Evolutionary conservation across 2,329 filamentous ascomycete species (phyloP).

Genomic region (Chaetomiaceae sp.): DNA sequence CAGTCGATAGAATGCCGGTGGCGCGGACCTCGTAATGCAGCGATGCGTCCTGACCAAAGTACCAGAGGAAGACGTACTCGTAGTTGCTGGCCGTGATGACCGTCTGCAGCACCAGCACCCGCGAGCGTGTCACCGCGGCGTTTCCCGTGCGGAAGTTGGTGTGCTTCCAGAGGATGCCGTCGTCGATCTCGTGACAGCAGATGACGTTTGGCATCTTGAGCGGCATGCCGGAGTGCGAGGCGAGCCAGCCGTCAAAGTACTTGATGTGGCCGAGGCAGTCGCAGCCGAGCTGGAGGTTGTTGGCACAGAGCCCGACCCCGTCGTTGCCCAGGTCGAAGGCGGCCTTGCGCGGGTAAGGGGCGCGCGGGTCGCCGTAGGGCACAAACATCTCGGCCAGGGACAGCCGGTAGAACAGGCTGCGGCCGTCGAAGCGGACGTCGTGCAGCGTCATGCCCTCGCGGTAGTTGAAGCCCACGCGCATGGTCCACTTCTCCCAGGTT

Average conservation of each 20-base stretch:
- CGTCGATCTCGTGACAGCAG: constrained; percentile 67
- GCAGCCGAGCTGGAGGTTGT: constrained; percentile 64
- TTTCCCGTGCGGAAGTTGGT: constrained; percentile 62
- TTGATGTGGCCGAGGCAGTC: constrained; percentile 67
- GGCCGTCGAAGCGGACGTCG: constrained; percentile 62
- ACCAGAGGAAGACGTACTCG: constrained; percentile 55
- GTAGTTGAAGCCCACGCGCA: constrained; percentile 65
- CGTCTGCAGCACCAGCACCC: constrained; percentile 63
- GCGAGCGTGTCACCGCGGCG: constrained; percentile 55
- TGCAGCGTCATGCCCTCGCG: constrained; percentile 68
- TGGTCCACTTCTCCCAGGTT: constrained; percentile 64
- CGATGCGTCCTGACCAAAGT: constrained; percentile 58
- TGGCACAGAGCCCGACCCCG: constrained; percentile 62
- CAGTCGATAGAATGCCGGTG: constrained; percentile 60
- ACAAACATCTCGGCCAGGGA: constrained; percentile 67
- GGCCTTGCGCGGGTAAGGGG: constrained; percentile 64
- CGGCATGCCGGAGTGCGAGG: constrained; percentile 47
- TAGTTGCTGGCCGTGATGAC: constrained; percentile 68
- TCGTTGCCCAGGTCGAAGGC: constrained; percentile 70
- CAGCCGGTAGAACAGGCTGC: constrained; percentile 62
- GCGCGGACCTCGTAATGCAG: constrained; percentile 60
- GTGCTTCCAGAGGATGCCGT: constrained; percentile 69
- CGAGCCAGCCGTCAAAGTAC: constrained; percentile 55
- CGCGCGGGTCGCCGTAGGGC: constrained; percentile 62
- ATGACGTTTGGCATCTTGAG: constrained; percentile 51